These are phyloP conservation scores for Irpex sp. DNA, from an alignment of 1,284 basidiomycete species.

Conservation along the genomic window DNA sequence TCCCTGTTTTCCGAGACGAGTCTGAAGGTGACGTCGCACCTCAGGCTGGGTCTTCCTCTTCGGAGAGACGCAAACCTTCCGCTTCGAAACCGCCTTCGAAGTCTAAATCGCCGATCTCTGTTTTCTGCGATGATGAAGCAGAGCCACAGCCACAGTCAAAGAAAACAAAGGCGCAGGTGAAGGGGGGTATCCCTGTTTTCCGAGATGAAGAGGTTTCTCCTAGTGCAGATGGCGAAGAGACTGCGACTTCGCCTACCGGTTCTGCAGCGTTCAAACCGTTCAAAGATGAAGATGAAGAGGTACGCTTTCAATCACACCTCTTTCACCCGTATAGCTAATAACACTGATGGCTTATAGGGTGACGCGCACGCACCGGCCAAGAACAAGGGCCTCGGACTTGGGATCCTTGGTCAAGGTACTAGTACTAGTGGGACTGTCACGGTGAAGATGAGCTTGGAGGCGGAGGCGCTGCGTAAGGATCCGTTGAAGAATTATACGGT, in stretches of 20 bases:
- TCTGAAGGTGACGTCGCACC: conserved; percentile 2
- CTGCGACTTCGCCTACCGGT: neutral
- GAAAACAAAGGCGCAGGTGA: neutral
- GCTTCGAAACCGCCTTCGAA: neutral
- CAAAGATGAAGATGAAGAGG: conserved; percentile 6
- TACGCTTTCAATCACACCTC: neutral
- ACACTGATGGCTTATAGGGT: neutral
- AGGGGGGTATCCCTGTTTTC: conserved; percentile 3
- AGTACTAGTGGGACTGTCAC: conserved; percentile 29
- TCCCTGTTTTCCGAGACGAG: conserved; percentile 14
- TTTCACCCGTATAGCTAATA: neutral
- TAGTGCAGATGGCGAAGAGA: neutral
- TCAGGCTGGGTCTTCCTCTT: conserved; percentile 10
- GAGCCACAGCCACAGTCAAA: neutral
- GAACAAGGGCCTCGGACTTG: neutral
- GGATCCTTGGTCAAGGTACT: neutral
- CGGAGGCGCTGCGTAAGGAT: conserved; percentile 69
- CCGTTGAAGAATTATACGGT: conserved; percentile 67
- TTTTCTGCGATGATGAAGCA: conserved; percentile 20
- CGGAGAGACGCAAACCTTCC: no score
- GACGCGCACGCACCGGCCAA: neutral
- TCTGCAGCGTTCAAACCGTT: neutral
- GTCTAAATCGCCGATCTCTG: conserved; percentile 20
- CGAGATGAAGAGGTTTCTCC: conserved; percentile 10
- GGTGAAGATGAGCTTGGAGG: conserved; percentile 46